phyloP scores from a whole-genome alignment of 2,329 filamentous ascomycete genomes.

The Huntiella bhutanensis region DNA sequence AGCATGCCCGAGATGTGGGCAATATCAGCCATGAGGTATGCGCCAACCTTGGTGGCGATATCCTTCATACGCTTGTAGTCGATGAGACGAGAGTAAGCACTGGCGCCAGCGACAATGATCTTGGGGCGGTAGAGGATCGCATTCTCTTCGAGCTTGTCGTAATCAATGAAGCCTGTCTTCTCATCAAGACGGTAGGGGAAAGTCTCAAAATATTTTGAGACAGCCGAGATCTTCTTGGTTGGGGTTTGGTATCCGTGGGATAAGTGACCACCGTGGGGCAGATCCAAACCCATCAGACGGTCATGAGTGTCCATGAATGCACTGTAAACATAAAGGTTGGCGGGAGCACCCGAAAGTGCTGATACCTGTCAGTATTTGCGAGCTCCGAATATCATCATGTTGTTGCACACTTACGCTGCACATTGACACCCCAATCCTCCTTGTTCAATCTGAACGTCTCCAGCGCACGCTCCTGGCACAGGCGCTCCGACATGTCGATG shows the following conservation, averaged over 20 bases:
- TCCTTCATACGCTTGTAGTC: constrained; percentile 93
- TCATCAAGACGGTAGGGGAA: constrained; percentile 86
- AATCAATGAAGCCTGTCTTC: constrained; percentile 91
- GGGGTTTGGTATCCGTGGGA: constrained; percentile 96
- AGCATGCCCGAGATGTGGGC: constrained; percentile 96
- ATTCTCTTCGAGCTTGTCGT: constrained; percentile 78
- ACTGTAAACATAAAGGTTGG: constrained; percentile 94
- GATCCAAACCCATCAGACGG: constrained; percentile 87
- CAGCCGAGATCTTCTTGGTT: constrained; percentile 57
- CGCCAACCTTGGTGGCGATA: constrained; percentile 82
- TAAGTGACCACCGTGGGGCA: constrained; percentile 86
- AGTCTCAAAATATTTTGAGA: constrained; percentile 98
- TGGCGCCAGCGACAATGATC: constrained; percentile 88
- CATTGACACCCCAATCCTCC: constrained; percentile 91
- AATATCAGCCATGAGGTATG: constrained; percentile 95
- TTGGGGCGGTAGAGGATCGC: constrained; percentile 88
- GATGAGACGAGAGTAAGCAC: constrained; percentile 93
- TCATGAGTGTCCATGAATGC: constrained; percentile 92
- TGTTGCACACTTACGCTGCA: constrained; percentile 47
- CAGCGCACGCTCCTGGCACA: constrained; percentile 80
- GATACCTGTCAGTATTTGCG: neutral
- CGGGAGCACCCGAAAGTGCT: constrained; percentile 58
- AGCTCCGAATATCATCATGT: neutral
- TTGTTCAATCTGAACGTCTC: constrained; percentile 69
- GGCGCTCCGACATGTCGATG: constrained; percentile 74